phyloP scores from a whole-genome alignment of 345 rosid genomes.

The Raphanus raphanistrum region DNA sequence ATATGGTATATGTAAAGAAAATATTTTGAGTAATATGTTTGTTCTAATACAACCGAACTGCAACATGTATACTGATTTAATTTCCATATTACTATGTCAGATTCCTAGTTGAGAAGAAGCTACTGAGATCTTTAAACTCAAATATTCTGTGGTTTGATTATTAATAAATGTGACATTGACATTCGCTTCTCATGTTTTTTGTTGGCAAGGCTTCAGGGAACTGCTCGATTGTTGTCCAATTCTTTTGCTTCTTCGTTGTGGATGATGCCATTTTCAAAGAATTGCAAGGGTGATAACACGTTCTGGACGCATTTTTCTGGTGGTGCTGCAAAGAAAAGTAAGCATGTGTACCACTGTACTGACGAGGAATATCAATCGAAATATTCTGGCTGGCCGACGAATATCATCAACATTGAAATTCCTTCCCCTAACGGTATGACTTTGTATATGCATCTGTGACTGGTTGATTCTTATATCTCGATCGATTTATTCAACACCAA shows the following conservation, averaged over 20 bases:
- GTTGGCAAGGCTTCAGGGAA: constrained; percentile 89
- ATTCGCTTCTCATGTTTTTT: constrained; percentile 39
- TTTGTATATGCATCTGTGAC: constrained; percentile 2
- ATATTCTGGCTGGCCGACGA: constrained; percentile 98
- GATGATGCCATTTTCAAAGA: constrained; percentile 91
- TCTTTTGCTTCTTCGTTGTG: constrained; percentile 88
- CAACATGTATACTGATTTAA: neutral
- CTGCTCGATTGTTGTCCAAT: constrained; percentile 85
- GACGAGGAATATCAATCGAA: constrained; percentile 70
- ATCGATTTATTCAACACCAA: neutral
- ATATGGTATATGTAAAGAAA: constrained; percentile 9
- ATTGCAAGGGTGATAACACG: constrained; percentile 68
- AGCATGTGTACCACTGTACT: constrained; percentile 69
- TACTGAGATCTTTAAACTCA: constrained; percentile 1
- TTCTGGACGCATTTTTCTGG: constrained; percentile 78
- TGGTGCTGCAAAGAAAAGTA: constrained; percentile 49
- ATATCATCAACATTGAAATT: constrained; percentile 85
- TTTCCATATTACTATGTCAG: constrained; percentile 15
- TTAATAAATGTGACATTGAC: constrained; percentile 35
- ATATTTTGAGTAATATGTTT: constrained; percentile 2
- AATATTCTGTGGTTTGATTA: constrained; percentile 5
- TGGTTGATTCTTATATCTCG: constrained; percentile 8
- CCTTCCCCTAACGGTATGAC: constrained; percentile 74
- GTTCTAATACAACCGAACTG: constrained; percentile 4
- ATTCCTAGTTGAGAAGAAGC: constrained; percentile 9